Base-by-base conservation (phyloP, 495 filamentous ascomycete species). In the Annulohypoxylon maeteangense region DNA sequence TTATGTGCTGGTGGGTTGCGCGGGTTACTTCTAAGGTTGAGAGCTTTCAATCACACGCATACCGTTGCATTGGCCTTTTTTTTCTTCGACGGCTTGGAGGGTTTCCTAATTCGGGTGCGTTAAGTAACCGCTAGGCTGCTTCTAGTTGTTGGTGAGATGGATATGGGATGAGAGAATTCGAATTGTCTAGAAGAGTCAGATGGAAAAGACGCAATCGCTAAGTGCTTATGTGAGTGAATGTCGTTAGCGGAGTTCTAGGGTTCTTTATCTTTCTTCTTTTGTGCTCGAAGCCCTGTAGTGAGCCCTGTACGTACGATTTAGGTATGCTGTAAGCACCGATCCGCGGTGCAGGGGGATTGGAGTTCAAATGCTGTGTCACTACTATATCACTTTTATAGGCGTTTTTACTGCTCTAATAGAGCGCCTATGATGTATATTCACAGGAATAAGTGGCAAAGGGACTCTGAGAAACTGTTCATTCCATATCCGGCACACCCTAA, bases 1-100 rank as follows among this genome's bases (percentile, higher is more conserved):
- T 27, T 51, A 51, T 51, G 11, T 29, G 42, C 22, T 14, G 12
- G 18, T n/a, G 22, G 48, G 29, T 32, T 62, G 22, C 23, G 36
- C 23, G 36, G 36, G 36, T n/a, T 40, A n/a, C 36, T 40, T 40
- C 36, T 40, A n/a, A 40, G 36, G 36, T 25, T 7, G 25, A 32
- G 23, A 18, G 4, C 23, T 27, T 54, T 31, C 27, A 25, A 51
- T 71, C 68, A 67, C 68, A 71, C 56, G 67, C 67, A 70, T 65
- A 65, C 20, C 16, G 62, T 71, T 50, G 48, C 62, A 66, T 40
- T 18, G 53, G 23, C 31, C 20, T 16, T 12, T 10, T 12, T 6
- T 5, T n/a, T 7, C 20, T 18, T 7, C 36, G 29, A 54, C 22
- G 31, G 53, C 18, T 20, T 50, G 27, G 40, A 20, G 54, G 63